Conservation (phyloP, 129 eudicot species). For the Centaurea solstitialis region DNA sequence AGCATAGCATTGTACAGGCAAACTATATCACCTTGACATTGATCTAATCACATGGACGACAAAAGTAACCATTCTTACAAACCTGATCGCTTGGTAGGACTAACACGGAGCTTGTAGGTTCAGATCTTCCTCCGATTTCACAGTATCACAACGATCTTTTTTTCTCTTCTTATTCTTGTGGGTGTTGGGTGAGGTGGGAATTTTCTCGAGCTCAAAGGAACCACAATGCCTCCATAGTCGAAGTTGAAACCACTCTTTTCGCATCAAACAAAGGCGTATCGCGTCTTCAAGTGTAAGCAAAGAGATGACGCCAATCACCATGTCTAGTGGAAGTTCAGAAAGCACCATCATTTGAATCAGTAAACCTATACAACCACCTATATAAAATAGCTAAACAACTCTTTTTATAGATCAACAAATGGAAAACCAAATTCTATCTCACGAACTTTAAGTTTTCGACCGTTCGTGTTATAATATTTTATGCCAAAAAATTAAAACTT, state of each 20-base stretch:
- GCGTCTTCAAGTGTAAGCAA: constrained; percentile 21
- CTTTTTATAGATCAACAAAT: neutral
- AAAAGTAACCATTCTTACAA: neutral
- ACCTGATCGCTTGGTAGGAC: neutral
- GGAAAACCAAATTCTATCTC: neutral
- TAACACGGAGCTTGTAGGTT: neutral
- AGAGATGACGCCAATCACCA: constrained; percentile 25
- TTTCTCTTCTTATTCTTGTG: neutral
- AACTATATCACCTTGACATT: neutral
- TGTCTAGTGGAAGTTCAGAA: constrained; percentile 18
- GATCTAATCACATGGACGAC: neutral
- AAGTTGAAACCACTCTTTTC: constrained; percentile 30
- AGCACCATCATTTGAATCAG: neutral
- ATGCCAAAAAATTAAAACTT: constrained; percentile 1
- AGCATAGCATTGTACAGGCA: neutral
- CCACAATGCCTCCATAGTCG: constrained; percentile 25
- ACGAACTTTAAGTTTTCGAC: neutral
- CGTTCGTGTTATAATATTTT: neutral
- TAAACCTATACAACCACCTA: neutral
- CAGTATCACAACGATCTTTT: neutral
- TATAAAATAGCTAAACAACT: too few species aligned
- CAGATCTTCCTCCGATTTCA: neutral
- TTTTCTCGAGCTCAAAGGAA: neutral
- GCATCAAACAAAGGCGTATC: constrained; percentile 18
- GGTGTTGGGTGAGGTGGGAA: neutral